Conservation (phyloP, 805 yeast genomes). For the Suhomyces prunicola region DNA sequence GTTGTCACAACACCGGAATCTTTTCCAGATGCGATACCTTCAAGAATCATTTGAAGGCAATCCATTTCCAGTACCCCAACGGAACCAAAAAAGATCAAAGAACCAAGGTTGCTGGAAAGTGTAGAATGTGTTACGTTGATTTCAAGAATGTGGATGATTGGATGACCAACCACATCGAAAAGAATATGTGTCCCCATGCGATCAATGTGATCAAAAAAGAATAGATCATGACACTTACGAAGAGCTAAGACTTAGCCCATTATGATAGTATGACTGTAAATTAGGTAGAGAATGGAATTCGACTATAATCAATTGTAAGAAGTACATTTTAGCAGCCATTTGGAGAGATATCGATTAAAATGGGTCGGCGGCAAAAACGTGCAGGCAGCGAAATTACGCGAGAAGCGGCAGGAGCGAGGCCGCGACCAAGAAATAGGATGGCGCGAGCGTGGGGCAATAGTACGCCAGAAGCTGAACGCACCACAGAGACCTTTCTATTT, state of each 20-base stretch:
- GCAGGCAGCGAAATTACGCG: background rate
- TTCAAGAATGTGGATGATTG: conserved; percentile 76
- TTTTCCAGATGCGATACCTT: conserved; percentile 89
- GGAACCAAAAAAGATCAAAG: conserved; percentile 83
- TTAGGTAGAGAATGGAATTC: background rate
- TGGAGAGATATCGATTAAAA: background rate
- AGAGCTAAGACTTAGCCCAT: background rate
- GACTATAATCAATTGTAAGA: background rate
- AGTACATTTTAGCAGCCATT: background rate
- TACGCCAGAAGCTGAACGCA: background rate
- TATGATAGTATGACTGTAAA: background rate
- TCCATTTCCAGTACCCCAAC: conserved; percentile 83
- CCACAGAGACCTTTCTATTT: background rate
- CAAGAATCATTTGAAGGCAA: conserved; percentile 85
- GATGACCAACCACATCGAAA: conserved; percentile 72
- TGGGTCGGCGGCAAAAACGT: background rate
- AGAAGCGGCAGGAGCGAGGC: background rate
- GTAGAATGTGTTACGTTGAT: conserved; percentile 68
- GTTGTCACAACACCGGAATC: conserved; percentile 81
- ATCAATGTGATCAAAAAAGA: conserved; percentile 10
- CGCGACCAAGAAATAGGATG: background rate
- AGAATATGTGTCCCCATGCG: conserved; percentile 31
- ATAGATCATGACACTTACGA: background rate
- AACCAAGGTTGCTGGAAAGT: conserved; percentile 61
- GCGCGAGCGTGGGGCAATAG: background rate